Base-by-base conservation (phyloP, 108 stramenopile genomes). In the Skeletonema grethae region DNA sequence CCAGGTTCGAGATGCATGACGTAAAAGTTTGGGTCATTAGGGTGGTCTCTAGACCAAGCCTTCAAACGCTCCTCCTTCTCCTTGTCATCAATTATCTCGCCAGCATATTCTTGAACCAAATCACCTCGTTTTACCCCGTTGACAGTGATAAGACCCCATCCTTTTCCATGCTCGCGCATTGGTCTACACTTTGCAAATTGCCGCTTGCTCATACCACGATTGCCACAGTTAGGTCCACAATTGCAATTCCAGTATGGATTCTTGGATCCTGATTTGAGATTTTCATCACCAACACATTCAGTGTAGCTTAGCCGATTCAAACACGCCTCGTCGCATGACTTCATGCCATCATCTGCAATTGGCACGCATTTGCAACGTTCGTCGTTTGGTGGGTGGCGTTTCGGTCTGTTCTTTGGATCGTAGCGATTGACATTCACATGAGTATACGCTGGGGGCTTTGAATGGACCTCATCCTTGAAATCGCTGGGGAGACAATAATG, bases 11-110 rank as follows among this genome's bases (percentile, higher is more conserved):
- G 81, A 28, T 81, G 85, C 97, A 98, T 98, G n/a, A 98, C 68
- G 79, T 98, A 98, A 76, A 95, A 94, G 75, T 98, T 95, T 13
- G 90, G 90, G 75, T 98, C 97, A 64, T 95, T 87, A 24, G 96
- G 96, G 20, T 89, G 89, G n/a, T 92, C 89, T 24, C 68, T 62
- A 31, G 80, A 50, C 91, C 95, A 95, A 20, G 83, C 63, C 55
- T 61, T 29, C 30, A 98, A 64, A 13, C 97, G 88, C 10, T 76
- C 59, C 65, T 88, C 75, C 69, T 94, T 94, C 67, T 81, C 84
- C 28, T 67, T 70, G 63, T 95, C 94, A 60, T 91, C 86, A 64
- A 97, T 88, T 11, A 97, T 87, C 76, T 96, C 95, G 13, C 97
- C 97, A 5, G 90, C 85, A 73, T 97, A 97, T 75, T 97, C 97